Evolutionary conservation across 208 protist species (phyloP), one percentile per base, ranked within the genome.

Genomic region (Endotrypanum monterogeii): DNA sequence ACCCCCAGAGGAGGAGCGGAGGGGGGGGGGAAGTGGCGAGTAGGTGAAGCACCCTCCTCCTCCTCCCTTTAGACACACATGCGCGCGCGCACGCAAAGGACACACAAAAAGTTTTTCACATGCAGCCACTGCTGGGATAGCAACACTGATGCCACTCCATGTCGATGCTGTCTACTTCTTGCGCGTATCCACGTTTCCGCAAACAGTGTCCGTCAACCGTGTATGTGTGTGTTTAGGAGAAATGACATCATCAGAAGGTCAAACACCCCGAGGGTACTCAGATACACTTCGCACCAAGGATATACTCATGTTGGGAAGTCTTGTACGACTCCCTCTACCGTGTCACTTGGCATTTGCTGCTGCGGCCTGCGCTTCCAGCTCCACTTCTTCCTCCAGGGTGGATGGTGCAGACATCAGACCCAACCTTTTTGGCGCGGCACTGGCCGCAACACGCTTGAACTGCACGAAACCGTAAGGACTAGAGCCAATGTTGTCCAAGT

Each of bases 391-490:
- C 67, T 91, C 84, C 35, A 74, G 44, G 2, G 79, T 79, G n/a
- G 60, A 71, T 7, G 87, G 87, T 1, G 82, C 84, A 12, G 73
- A 65, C 87, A 91, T 91, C 18, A 91, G 82, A 2, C 68, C 73
- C 23, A 73, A 56, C 78, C 78, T 83, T 66, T 78, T 71, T 46
- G 52, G 50, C n/a, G 72, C 69, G 30, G 35, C 61, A 8, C 70
- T 32, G n/a, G 82, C 72, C 5, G 79, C 55, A 52, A 57, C 67
- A 8, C 77, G 82, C 51, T 72, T 77, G 65, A 96, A 84, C 70
- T 85, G 83, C 14, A 96, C 89, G 57, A 96, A 83, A 28, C 92
- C 92, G 68, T 91, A 94, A 4, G 87, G 79, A 56, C 89, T 96
- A 61, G 74, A 83, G 39, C 91, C 89, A 48, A 90, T 83, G 79